phyloP scores from a whole-genome alignment of 495 filamentous ascomycete species.

The Lichenothelia convexa region DNA sequence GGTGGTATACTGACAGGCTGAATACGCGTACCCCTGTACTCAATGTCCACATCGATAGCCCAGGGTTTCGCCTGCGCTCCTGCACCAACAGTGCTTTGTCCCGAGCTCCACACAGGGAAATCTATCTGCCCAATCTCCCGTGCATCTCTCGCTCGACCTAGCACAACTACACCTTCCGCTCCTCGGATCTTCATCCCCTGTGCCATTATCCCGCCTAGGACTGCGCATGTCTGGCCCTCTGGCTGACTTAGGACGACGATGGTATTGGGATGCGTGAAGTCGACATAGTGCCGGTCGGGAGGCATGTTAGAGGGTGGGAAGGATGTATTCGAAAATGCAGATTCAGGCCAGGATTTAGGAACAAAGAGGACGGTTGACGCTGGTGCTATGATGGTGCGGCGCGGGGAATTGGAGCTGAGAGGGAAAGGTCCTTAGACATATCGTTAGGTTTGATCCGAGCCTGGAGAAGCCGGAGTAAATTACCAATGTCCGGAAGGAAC shows the following conservation, averaged over 20 bases:
- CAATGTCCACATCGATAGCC: constrained; percentile 33
- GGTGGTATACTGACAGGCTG: too few species aligned
- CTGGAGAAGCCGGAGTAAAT: constrained; percentile 3
- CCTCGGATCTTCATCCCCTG: constrained; percentile 36
- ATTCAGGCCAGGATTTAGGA: constrained; percentile 24
- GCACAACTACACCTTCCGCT: constrained; percentile 34
- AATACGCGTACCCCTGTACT: constrained; percentile 31
- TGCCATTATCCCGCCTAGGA: constrained; percentile 52
- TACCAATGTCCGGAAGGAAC: constrained; percentile 42
- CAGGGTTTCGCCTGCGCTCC: constrained; percentile 40
- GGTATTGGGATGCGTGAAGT: constrained; percentile 31
- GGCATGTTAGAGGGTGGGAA: constrained; percentile 26
- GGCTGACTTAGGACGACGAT: constrained; percentile 45
- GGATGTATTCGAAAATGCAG: too few species aligned
- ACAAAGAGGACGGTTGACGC: constrained; percentile 47
- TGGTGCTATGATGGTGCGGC: constrained; percentile 32
- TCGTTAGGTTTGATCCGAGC: too few species aligned
- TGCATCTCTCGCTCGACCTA: constrained; percentile 46
- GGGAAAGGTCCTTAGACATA: too few species aligned
- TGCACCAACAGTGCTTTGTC: constrained; percentile 39
- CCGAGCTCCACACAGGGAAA: constrained; percentile 35
- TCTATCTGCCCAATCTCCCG: constrained; percentile 26
- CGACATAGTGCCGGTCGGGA: constrained; percentile 38
- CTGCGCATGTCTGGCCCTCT: constrained; percentile 37
- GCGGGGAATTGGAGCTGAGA: constrained; percentile 6